These are phyloP conservation scores for Daldinia sp. DNA, from an alignment of 2,329 filamentous ascomycete genomes.

Conservation along the genomic window DNA sequence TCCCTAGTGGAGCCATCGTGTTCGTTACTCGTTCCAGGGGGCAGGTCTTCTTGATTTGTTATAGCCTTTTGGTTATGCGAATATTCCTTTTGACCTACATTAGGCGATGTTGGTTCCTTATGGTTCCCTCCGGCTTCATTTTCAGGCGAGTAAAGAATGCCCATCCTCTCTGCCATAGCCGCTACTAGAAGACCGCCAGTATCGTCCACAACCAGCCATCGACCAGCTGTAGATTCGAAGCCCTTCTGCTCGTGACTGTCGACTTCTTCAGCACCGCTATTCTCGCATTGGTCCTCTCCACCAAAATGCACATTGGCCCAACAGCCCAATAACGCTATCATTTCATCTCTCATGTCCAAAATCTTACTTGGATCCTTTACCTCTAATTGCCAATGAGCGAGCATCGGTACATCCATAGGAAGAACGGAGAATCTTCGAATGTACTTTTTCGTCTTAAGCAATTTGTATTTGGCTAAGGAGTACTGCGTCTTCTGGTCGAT, in stretches of 20 bases:
- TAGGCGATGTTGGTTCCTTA: constrained; percentile 15
- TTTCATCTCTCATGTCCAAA: constrained; percentile 87
- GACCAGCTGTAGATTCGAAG: constrained; percentile 55
- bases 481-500: constrained; percentile 95
- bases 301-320: constrained; percentile 90
- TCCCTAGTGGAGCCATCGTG: constrained; percentile 13
- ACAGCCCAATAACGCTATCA: constrained; percentile 82
- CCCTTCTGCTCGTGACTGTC: constrained; percentile 41
- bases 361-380: constrained; percentile 85
- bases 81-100: constrained; percentile 20
- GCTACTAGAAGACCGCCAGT: constrained; percentile 86
- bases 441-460: constrained; percentile 95
- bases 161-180: constrained; percentile 89
- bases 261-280: constrained; percentile 45
- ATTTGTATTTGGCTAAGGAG: constrained; percentile 93
- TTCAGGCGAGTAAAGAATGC: constrained; percentile 71
- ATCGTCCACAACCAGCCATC: constrained; percentile 89
- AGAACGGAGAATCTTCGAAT: constrained; percentile 87
- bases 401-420: constrained; percentile 81
- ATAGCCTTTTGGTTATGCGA: constrained; percentile 15
- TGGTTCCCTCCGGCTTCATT: constrained; percentile 39
- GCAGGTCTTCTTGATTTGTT: constrained; percentile 9
- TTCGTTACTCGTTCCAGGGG: not conserved
- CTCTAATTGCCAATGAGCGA: constrained; percentile 81
- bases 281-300: constrained; percentile 53